Evolutionary conservation across 2,329 filamentous ascomycete species (phyloP), one percentile per base, ranked within the genome.

Genomic region (Waltergamsia citrina): DNA sequence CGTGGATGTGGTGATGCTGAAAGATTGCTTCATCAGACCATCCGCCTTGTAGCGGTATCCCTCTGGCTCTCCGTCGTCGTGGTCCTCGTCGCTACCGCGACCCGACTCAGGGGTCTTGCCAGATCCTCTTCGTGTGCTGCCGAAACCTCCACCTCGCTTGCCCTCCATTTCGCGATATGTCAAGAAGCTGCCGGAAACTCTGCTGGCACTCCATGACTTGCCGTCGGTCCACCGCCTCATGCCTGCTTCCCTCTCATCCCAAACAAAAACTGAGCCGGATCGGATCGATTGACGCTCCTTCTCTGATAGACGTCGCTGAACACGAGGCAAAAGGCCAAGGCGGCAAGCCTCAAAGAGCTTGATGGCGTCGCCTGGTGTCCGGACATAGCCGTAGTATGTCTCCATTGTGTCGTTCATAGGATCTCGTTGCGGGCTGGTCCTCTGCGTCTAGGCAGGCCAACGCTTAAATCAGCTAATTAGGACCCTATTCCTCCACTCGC

Each of bases 101-200:
- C 77, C 78, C 47, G 83, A 87, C 42, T 94, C 87, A 22, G 87
- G 85, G 7, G 85, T 88, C 63, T 87, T 90, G 40, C 78, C 80
- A 16, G 66, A 69, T 41, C 71, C 65, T 51, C 71, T 61, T 65
- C 67, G 61, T 51, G 65, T 52, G 59, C 55, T 69, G 22, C 74
- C 68, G 52, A 87, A 88, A 42, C 71, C 74, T 39, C 85, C 85
- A 35, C 88, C 88, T 41, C 92, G 75, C 69, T 96, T 96, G 57
- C 92, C 92, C 60, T 98, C 92, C 92, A 98, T 98, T 55, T 98
- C 92, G 25, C 92, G 74, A 53, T 98, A 98, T 7, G 92, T 96
- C 39, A 98, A 62, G 56, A 98, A 98, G 63, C 92, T 96, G 33
- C 92, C 92, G 0, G 90, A 96, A 1, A 98, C 92, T 41, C 92